phyloP scores from a whole-genome alignment of 164 flowering plant genomes.

The Nymphaea colorata region DNA sequence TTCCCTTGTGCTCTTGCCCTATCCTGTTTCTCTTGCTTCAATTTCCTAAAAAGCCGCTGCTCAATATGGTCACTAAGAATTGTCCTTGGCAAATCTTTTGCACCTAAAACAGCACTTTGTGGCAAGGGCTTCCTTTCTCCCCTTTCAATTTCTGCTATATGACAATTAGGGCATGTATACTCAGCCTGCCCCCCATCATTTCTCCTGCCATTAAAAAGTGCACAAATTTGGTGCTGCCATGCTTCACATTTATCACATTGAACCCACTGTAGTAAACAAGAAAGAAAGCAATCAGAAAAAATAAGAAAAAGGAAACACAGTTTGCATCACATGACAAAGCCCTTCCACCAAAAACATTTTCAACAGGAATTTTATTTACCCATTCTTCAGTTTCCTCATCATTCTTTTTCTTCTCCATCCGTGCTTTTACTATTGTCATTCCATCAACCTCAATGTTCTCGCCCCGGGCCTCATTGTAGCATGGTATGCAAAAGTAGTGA shows the following conservation, averaged over 20 bases:
- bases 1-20: constrained; percentile 74
- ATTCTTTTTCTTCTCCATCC: constrained; percentile 86
- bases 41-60: constrained; percentile 46
- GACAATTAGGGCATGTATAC: constrained; percentile 95
- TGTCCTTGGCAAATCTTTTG: constrained; percentile 95
- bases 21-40: constrained; percentile 79
- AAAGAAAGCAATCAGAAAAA: not conserved
- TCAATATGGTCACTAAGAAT: constrained; percentile 95
- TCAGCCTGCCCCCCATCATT: constrained; percentile 99
- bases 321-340: not conserved
- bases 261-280: constrained; percentile 75
- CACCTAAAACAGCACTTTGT: constrained; percentile 98
- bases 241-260: constrained; percentile 99
- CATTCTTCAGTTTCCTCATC: constrained; percentile 98
- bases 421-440: constrained; percentile 42
- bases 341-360: not conserved
- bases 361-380: constrained; percentile 29
- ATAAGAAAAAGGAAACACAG: not conserved
- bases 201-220: constrained; percentile 88
- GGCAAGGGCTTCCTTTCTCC: constrained; percentile 91
- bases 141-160: constrained; percentile 65
- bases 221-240: constrained; percentile 99
- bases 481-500: constrained; percentile 84
- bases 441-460: constrained; percentile 76
- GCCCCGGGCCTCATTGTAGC: constrained; percentile 88